These are phyloP conservation scores for Ustilaginoidea virens DNA, from an alignment of 2,329 filamentous ascomycete genomes.

Conservation along the genomic window DNA sequence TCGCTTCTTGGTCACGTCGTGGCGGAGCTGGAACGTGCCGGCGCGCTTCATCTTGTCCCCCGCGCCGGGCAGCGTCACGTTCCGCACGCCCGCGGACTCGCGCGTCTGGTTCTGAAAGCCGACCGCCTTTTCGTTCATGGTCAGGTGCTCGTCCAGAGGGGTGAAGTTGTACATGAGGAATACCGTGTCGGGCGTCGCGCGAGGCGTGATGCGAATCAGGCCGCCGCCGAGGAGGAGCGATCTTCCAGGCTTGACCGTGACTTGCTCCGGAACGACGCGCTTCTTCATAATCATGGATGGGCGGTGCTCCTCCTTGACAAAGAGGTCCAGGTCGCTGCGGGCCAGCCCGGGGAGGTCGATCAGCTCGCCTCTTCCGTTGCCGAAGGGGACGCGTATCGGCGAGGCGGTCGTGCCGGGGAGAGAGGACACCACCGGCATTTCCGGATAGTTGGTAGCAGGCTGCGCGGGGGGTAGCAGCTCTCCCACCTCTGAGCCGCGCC, in stretches of 20 bases:
- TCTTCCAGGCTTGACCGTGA: conserved; percentile 57
- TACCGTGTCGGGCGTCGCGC: conserved; percentile 38
- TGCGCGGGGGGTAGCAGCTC: conserved; percentile 64
- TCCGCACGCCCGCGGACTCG: conserved; percentile 39
- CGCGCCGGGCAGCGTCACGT: conserved; percentile 44
- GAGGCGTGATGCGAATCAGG: conserved; percentile 73
- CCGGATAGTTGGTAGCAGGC: conserved; percentile 57
- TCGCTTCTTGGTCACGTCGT: conserved; percentile 71
- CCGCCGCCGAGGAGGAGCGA: conserved; percentile 69
- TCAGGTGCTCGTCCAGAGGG: conserved; percentile 60
- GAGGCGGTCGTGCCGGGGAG: conserved; percentile 89
- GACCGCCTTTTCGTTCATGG: conserved; percentile 64
- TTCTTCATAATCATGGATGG: conserved; percentile 62
- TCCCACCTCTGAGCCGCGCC: conserved; percentile 21
- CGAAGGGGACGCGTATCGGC: conserved; percentile 85
- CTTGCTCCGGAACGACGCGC: conserved; percentile 58
- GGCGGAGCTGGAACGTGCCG: conserved; percentile 57
- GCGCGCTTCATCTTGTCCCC: conserved; percentile 50
- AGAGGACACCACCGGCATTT: conserved; percentile 74
- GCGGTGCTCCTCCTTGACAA: conserved; percentile 52
- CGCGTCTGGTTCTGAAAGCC: conserved; percentile 52
- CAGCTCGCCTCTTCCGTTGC: conserved; percentile 71
- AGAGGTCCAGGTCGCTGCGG: conserved; percentile 55
- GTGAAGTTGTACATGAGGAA: conserved; percentile 81
- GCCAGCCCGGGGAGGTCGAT: conserved; percentile 83